These are phyloP conservation scores for Mesembryanthemum crystallinum DNA, from an alignment of 148 eudicot species.

Conservation along the genomic window DNA sequence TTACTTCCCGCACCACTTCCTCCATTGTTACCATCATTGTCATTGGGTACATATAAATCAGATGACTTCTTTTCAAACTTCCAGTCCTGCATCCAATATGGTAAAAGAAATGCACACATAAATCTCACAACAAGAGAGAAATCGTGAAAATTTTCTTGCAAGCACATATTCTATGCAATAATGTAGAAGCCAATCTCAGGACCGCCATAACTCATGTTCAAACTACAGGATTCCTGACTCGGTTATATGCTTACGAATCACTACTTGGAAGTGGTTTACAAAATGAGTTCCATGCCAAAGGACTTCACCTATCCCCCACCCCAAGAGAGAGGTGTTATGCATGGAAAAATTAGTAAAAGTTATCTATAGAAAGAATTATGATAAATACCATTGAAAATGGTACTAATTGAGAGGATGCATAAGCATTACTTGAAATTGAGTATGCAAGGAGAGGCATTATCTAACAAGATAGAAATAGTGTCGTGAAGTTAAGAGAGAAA, in stretches of 20 bases:
- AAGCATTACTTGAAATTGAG: no score
- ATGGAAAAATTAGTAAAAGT: background rate
- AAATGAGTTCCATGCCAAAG: no score
- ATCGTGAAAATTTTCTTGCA: background rate
- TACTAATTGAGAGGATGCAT: no score
- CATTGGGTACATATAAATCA: slow-evolving; percentile 39
- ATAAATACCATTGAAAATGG: no score
- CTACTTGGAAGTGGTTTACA: background rate
- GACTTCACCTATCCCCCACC: no score
- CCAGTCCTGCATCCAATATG: slow-evolving; percentile 38
- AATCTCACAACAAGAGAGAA: background rate
- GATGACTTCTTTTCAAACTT: slow-evolving; percentile 51
- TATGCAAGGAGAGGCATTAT: no score
- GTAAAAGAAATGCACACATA: background rate
- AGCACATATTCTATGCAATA: background rate
- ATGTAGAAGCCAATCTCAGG: background rate
- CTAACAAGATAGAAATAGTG: no score
- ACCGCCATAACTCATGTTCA: background rate
- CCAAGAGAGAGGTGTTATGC: background rate
- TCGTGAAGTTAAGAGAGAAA: no score
- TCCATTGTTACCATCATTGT: slow-evolving; percentile 18
- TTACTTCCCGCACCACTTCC: slow-evolving; percentile 33
- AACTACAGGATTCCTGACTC: background rate
- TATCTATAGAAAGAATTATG: no score
- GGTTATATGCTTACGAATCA: background rate